A percentile compares a stretch with the other conserved stretches of the same genome.
Conservation (phyloP, 805 yeast species). For the Pichia eremophila region DNA sequence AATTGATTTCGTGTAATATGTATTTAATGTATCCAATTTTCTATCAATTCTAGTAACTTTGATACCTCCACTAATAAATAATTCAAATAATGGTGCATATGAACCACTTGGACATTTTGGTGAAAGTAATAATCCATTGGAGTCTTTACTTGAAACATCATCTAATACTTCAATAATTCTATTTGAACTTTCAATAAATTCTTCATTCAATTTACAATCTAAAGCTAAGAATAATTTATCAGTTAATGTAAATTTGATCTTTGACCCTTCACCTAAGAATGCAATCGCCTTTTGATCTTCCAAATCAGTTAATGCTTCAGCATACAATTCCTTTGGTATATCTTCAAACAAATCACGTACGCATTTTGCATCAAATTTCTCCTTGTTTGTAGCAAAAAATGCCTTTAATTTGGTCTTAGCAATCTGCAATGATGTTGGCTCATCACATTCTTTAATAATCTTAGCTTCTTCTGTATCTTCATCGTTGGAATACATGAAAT, state of each 20-base stretch:
- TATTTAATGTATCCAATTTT: slow-evolving; percentile 37
- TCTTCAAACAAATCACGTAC: slow-evolving; percentile 39
- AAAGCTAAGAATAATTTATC: slow-evolving; percentile 40
- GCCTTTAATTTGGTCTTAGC: slow-evolving; percentile 40
- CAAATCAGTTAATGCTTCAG: slow-evolving; percentile 41
- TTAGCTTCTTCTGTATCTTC: slow-evolving; percentile 9
- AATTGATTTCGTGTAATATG: slow-evolving; percentile 68
- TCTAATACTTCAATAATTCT: slow-evolving; percentile 34
- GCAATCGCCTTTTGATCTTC: slow-evolving; percentile 49
- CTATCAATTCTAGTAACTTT: slow-evolving; percentile 47
- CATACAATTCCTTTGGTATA: slow-evolving; percentile 37
- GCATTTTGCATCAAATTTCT: slow-evolving; percentile 34
- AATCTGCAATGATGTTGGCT: slow-evolving; percentile 24
- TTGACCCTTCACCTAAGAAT: slow-evolving; percentile 38
- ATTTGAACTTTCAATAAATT: slow-evolving; percentile 37
- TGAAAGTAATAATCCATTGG: slow-evolving; percentile 47
- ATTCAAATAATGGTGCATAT: slow-evolving; percentile 52
- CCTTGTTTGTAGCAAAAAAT: slow-evolving; percentile 46
- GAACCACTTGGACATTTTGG: slow-evolving; percentile 52
- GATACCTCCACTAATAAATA: slow-evolving; percentile 35
- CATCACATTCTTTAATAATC: slow-evolving; percentile 1
- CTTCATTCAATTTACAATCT: slow-evolving; percentile 29
- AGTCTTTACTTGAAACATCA: slow-evolving; percentile 15
- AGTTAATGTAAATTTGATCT: slow-evolving; percentile 45
- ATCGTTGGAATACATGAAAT: slow-evolving; percentile 32